Base-by-base conservation (phyloP, 164 flowering plant genomes). In the Warburgia ugandensis region DNA sequence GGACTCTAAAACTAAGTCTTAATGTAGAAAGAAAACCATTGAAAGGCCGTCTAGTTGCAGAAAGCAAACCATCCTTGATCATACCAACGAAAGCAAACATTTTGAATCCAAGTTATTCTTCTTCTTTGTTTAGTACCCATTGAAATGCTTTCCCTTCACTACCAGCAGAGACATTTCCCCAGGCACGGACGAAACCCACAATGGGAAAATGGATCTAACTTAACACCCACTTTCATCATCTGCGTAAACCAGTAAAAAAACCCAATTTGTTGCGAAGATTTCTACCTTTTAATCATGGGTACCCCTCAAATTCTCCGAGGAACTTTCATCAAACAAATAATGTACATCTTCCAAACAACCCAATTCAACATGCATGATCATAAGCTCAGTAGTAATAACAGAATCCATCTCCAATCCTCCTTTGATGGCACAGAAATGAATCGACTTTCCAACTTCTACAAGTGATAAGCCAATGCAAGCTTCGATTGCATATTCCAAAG, bases 91-190 rank as follows among this genome's bases (percentile, higher is more conserved):
- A n/a, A n/a, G n/a, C n/a, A n/a, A n/a, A n/a, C n/a, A n/a, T n/a
- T 45, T 51, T 29, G 52, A 62, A 20, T 28, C 9, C 1, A 49
- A 20, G 26, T 28, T 38, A 25, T n/a, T n/a, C n/a, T 32, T 35
- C n/a, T 25, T 2, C 43, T 55, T 62, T 28, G 50, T 32, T 16
- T 55, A 55, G 55, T 49, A 62, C 47, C 59, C 65, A 61, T n/a
- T 61, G 65, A 48, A 55, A 17, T 19, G 48, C 35, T 17, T 21
- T 55, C 30, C 66, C 66, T 30, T 50, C 60, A 43, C 39, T 50
- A 32, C 20, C 38, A 50, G 60, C 55, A 43, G 55, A 42, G 28
- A 28, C 38, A 26, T 39, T 49, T 43, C 55, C 66, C 33, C 60
- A 62, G 17, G 59, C 60, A 33, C 38, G 60, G 43, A 62, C 19